Evolutionary conservation across 805 yeast species (phyloP).

Genomic region (Metschnikowia cubensis): DNA sequence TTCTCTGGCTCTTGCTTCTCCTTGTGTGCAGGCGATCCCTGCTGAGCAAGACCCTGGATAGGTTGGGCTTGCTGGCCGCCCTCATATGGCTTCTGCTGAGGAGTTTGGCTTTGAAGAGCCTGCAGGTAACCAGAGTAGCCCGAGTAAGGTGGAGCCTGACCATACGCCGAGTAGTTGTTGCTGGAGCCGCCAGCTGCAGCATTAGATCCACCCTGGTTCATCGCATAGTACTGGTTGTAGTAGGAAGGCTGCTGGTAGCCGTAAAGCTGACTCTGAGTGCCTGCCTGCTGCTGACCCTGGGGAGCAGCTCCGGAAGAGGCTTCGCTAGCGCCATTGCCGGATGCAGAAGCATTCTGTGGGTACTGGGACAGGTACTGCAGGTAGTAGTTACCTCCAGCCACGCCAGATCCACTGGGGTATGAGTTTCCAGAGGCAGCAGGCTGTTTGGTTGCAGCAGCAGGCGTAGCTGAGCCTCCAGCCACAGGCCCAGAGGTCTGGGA

Average conservation of each 20-base stretch:
- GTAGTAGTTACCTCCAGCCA: conserved; percentile 12
- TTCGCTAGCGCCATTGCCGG: conserved; percentile 6
- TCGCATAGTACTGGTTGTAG: conserved; percentile 44
- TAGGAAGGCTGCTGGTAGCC: conserved; percentile 20
- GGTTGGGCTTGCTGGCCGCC: conserved; percentile 13
- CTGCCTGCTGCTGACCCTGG: conserved; percentile 12
- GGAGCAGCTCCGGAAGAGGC: conserved; percentile 11
- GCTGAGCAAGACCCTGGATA: conserved; percentile 11
- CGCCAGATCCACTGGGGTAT: conserved; percentile 7
- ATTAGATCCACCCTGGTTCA: conserved; percentile 27
- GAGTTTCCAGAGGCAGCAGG: conserved; percentile 6
- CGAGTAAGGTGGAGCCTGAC: conserved; percentile 17
- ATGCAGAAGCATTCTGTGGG: conserved; percentile 8
- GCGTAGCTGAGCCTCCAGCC: conserved; percentile 3
- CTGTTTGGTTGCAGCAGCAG: conserved; percentile 7
- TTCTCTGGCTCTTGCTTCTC: conserved; percentile 17
- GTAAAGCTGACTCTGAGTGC: conserved; percentile 16
- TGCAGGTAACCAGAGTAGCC: conserved; percentile 15
- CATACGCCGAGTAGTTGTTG: conserved; percentile 16
- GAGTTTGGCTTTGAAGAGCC: conserved; percentile 10
- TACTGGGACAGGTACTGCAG: conserved; percentile 19
- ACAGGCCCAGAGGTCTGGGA: conserved; percentile 10
- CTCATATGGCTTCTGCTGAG: conserved; percentile 15
- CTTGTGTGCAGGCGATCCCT: conserved; percentile 14
- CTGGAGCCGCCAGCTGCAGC: conserved; percentile 6